phyloP scores from a whole-genome alignment of 129 eudicot species.

The Flaveria ramosissima region DNA sequence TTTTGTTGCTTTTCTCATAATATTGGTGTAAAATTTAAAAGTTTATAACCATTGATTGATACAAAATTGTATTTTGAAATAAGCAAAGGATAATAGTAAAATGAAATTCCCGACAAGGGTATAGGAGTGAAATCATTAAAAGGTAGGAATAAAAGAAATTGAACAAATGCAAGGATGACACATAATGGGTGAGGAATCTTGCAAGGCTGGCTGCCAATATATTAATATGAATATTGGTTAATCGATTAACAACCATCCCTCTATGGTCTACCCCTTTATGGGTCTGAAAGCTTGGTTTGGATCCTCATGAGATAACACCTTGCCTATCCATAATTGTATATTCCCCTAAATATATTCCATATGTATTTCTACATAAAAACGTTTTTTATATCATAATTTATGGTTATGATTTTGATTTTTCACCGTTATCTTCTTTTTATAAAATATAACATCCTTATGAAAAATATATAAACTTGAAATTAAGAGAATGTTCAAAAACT shows the following conservation, averaged over 20 bases:
- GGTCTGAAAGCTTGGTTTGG: conserved; percentile 23
- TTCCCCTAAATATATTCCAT: conserved; percentile 26
- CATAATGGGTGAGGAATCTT: conserved; percentile 25
- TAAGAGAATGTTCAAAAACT: too few relatives aligned
- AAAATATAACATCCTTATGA: too few relatives aligned
- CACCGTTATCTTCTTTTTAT: too few relatives aligned
- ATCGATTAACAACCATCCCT: conserved; percentile 19
- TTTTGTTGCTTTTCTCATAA: too few relatives aligned
- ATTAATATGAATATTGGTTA: neutral
- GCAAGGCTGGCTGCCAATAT: conserved; percentile 46
- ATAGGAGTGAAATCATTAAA: conserved; percentile 31
- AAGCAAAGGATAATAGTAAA: conserved; percentile 26
- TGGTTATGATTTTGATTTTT: too few relatives aligned
- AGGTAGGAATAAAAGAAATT: conserved; percentile 24
- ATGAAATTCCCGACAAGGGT: conserved; percentile 47
- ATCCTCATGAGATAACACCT: conserved; percentile 21
- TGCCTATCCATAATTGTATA: conserved; percentile 32
- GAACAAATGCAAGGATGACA: conserved; percentile 31
- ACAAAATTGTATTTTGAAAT: neutral
- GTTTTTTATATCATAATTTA: neutral
- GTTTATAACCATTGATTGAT: too few relatives aligned
- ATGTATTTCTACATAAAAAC: conserved; percentile 7
- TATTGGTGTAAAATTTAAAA: too few relatives aligned
- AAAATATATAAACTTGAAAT: too few relatives aligned
- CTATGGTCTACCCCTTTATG: conserved; percentile 9